Evolutionary conservation across 129 eudicot genomes (phyloP), one percentile per base, ranked within the genome.

Genomic region (Escallonia herrerae): DNA sequence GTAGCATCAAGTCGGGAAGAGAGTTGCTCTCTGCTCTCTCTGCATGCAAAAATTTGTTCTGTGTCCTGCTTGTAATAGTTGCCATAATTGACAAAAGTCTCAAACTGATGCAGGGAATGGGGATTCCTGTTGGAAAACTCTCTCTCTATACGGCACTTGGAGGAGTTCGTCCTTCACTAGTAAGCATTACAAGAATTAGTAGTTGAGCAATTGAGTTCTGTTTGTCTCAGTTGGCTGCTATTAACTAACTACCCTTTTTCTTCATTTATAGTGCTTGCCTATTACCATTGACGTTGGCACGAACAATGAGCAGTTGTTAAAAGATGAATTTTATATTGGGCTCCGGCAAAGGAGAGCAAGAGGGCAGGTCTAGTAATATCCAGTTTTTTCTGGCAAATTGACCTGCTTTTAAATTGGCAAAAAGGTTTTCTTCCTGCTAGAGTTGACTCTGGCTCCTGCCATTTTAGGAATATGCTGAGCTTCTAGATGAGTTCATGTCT

Each of bases 221-320:
- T 45, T 5, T 45, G 1, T 45, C 6, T 45, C 6, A 45, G 7
- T 57, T 60, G 15, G 61, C 66, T 11, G 8, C 12, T 57, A 65
- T 43, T 53, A 58, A 8, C 70, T 72, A 2, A 7, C 3, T n/a
- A 40, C 3, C 38, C 38, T 3, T 15, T 5, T 53, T 53, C 6
- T 22, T 22, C 33, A 22, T 22, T 22, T 56, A 41, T 65, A 89
- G 95, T 89, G 95, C 74, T 72, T 89, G 70, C 97, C 97, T 15
- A 79, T 89, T 62, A 89, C 97, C 47, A 81, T 89, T 60, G 97
- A 89, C 22, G 96, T 89, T 45, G 96, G 96, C 56, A 89, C 96
- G 15, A 89, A 89, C 77, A 89, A 89, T 41, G 64, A 86, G 83
- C 76, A 79, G 69, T 64, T 89, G 65, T 70, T 89, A 54, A 70